These are phyloP conservation scores for Heliocybe sulcata DNA, from an alignment of 1,284 basidiomycete species.

Conservation along the genomic window DNA sequence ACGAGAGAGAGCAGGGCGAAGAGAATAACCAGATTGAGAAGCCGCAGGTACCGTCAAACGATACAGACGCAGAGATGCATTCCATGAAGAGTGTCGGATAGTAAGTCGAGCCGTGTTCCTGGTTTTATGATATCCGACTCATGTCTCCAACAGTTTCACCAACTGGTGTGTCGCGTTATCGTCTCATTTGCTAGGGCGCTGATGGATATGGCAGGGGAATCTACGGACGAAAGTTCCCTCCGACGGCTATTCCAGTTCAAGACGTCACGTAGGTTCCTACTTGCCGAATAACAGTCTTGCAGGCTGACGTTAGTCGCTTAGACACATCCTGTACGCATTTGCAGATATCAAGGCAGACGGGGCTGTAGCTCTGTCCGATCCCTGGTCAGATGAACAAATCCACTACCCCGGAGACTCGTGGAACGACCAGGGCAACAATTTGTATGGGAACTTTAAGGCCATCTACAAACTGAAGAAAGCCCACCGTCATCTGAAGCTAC, in stretches of 20 bases:
- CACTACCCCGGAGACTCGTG: slow-evolving; percentile 84
- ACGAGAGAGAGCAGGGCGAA: slow-evolving; percentile 8
- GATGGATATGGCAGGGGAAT: slow-evolving; percentile 64
- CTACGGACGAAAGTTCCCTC: slow-evolving; percentile 85
- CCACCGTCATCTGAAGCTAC: slow-evolving; percentile 79
- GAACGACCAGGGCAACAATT: slow-evolving; percentile 79
- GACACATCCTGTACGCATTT: slow-evolving; percentile 84
- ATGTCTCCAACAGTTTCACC: slow-evolving; percentile 47
- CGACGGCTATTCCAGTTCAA: slow-evolving; percentile 70
- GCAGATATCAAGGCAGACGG: slow-evolving; percentile 83
- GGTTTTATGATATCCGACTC: slow-evolving; percentile 5
- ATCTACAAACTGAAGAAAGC: slow-evolving; percentile 86
- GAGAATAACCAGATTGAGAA: slow-evolving; percentile 13
- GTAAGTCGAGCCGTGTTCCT: slow-evolving; percentile 35
- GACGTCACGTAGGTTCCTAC: slow-evolving; percentile 72
- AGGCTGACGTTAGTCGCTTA: slow-evolving; percentile 18
- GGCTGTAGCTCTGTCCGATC: slow-evolving; percentile 83
- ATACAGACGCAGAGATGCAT: slow-evolving; percentile 20
- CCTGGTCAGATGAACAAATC: slow-evolving; percentile 91
- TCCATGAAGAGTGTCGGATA: slow-evolving; percentile 76
- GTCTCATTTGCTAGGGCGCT: neutral
- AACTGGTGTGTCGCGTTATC: slow-evolving; percentile 47
- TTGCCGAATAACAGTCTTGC: slow-evolving; percentile 1
- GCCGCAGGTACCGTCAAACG: slow-evolving; percentile 11
- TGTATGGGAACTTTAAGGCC: slow-evolving; percentile 94